Conservation (phyloP, 768 basidiomycete genomes). For the Gelatoporia subvermispora region DNA sequence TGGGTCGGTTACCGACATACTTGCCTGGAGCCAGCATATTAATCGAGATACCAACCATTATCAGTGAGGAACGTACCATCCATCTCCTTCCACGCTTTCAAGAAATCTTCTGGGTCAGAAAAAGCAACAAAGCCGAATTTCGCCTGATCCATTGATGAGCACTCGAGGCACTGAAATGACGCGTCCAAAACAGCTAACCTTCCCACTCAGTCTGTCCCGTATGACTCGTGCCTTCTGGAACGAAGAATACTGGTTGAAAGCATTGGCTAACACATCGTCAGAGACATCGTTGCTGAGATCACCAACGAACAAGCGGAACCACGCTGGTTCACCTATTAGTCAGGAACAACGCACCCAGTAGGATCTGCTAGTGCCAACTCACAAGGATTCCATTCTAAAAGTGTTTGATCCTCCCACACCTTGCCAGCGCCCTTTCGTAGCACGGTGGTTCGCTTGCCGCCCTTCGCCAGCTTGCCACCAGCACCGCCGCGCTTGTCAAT, state of each 20-base stretch:
- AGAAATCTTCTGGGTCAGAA: slow-evolving; percentile 96
- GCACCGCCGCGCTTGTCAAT: slow-evolving; percentile 84
- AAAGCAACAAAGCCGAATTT: slow-evolving; percentile 98
- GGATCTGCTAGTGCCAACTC: slow-evolving; percentile 27
- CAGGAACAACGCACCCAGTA: background rate
- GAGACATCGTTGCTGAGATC: slow-evolving; percentile 98
- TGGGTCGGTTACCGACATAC: slow-evolving; percentile 97
- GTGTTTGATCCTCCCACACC: slow-evolving; percentile 97
- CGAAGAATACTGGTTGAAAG: slow-evolving; percentile 89
- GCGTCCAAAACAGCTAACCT: slow-evolving; percentile 43
- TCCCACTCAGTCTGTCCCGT: slow-evolving; percentile 87
- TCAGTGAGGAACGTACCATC: slow-evolving; percentile 58
- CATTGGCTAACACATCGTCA: slow-evolving; percentile 88
- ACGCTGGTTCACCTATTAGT: slow-evolving; percentile 47
- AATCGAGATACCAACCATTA: background rate
- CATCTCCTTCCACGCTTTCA: slow-evolving; percentile 99
- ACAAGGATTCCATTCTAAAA: slow-evolving; percentile 98
- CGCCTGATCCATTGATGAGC: slow-evolving; percentile 46
- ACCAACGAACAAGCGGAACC: slow-evolving; percentile 97
- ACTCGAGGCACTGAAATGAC: slow-evolving; percentile 7
- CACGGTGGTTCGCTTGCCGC: slow-evolving; percentile 90
- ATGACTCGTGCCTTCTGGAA: slow-evolving; percentile 96
- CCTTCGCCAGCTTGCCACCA: slow-evolving; percentile 82
- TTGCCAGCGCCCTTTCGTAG: slow-evolving; percentile 93
- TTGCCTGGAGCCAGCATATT: slow-evolving; percentile 54